These are phyloP conservation scores for Calonectria leucothoes DNA, from an alignment of 2,329 filamentous ascomycete species.

Conservation along the genomic window DNA sequence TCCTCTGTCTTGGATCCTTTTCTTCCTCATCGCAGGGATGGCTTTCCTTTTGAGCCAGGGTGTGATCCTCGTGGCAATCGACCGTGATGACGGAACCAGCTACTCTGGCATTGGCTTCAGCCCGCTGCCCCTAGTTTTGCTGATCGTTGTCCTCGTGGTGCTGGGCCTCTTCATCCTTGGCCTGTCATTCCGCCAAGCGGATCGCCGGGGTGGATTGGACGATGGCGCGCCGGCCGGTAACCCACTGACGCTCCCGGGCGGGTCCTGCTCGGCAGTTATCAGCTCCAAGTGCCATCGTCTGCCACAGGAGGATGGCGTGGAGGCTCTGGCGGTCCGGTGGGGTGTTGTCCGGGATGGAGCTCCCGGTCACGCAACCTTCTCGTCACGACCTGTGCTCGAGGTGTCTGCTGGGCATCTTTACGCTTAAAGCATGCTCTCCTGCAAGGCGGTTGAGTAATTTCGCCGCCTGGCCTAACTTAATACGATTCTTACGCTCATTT, in stretches of 20 bases:
- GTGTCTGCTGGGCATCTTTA: slow-evolving; percentile 43
- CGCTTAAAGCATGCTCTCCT: slow-evolving; percentile 24
- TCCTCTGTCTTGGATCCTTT: slow-evolving; percentile 57
- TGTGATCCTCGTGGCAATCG: slow-evolving; percentile 50
- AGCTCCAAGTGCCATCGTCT: slow-evolving; percentile 59
- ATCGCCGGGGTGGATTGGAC: slow-evolving; percentile 47
- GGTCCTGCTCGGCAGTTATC: slow-evolving; percentile 64
- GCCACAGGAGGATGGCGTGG: slow-evolving; percentile 47
- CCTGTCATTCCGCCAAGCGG: slow-evolving; percentile 55
- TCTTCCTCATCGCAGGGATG: slow-evolving; percentile 56
- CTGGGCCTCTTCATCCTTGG: slow-evolving; percentile 49
- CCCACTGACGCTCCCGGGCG: slow-evolving; percentile 59
- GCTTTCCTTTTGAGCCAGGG: slow-evolving; percentile 60
- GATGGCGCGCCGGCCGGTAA: slow-evolving; percentile 56
- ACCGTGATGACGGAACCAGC: slow-evolving; percentile 37
- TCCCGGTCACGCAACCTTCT: slow-evolving; percentile 59
- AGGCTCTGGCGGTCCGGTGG: slow-evolving; percentile 55
- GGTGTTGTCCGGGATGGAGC: slow-evolving; percentile 57
- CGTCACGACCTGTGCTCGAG: slow-evolving; percentile 46
- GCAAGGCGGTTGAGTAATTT: background rate
- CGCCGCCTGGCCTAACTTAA: background rate
- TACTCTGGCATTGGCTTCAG: slow-evolving; percentile 54
- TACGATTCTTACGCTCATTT: background rate
- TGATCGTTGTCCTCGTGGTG: slow-evolving; percentile 54
- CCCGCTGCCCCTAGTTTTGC: slow-evolving; percentile 54